Conservation (phyloP, 768 basidiomycete species). For the Pleurotus giganteus region DNA sequence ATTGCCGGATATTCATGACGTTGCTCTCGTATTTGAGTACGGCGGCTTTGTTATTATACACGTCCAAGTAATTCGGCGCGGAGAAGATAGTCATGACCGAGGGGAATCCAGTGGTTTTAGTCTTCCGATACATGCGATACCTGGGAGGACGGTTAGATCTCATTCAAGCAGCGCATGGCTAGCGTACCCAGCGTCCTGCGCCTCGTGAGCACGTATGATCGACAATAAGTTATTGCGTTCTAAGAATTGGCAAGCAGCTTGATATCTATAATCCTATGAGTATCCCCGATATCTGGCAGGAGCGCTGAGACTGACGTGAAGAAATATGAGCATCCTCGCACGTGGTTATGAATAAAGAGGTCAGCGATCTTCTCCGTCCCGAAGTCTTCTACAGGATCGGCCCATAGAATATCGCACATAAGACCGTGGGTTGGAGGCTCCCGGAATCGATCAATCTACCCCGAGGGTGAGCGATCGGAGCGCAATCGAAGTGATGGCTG, state of each 20-base stretch:
- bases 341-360: conserved; percentile 92
- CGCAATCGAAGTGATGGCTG: not conserved
- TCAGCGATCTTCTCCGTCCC: conserved; percentile 91
- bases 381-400: conserved; percentile 97
- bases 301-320: conserved; percentile 70
- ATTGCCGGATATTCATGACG: conserved; percentile 97
- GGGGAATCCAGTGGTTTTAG: conserved; percentile 96
- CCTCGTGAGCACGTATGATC: conserved; percentile 97
- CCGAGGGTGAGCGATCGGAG: conserved; percentile 10
- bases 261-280: too few species aligned
- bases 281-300: too few species aligned
- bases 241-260: conserved; percentile 95
- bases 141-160: conserved; percentile 32
- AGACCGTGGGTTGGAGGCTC: conserved; percentile 96
- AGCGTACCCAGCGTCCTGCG: conserved; percentile 93
- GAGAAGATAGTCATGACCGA: conserved; percentile 99
- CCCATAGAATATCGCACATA: conserved; percentile 99
- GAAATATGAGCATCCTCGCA: conserved; percentile 96
- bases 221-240: conserved; percentile 96
- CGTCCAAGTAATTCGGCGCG: conserved; percentile 96
- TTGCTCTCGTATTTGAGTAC: conserved; percentile 99
- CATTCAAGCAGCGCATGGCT: not conserved
- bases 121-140: conserved; percentile 99
- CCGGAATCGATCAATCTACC: conserved; percentile 93
- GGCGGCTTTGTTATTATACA: conserved; percentile 99